phyloP scores from a whole-genome alignment of 2,329 filamentous ascomycete species.

The Colletotrichum eremochloae region DNA sequence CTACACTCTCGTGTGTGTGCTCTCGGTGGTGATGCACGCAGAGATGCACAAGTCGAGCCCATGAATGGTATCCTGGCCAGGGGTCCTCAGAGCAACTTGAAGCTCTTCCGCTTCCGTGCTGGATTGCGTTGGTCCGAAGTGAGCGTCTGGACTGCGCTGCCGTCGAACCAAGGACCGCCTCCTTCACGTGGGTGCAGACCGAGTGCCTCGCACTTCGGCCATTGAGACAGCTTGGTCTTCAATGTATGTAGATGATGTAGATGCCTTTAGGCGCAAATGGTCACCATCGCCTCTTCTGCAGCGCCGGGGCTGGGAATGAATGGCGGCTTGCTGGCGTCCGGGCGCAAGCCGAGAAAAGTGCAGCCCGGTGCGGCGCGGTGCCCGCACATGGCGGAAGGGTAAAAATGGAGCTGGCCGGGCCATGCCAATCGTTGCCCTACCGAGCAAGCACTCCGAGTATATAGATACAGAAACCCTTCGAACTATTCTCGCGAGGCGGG shows the following conservation, averaged over 20 bases:
- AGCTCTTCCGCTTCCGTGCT: not conserved
- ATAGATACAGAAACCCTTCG: not conserved
- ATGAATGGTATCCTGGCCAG: not conserved
- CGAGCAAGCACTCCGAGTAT: constrained; percentile 6
- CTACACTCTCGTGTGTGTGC: not conserved
- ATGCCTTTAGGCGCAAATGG: not conserved
- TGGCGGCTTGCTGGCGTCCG: not conserved
- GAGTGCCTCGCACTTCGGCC: not conserved
- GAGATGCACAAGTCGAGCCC: not conserved
- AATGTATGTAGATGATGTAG: no score
- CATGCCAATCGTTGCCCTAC: constrained; percentile 15
- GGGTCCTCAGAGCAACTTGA: not conserved
- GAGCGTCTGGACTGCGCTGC: not conserved
- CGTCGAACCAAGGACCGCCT: constrained; percentile 2
- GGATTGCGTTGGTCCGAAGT: not conserved
- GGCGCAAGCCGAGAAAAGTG: not conserved
- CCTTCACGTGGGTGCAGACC: not conserved
- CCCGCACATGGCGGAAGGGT: constrained; percentile 17
- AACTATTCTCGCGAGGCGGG: not conserved
- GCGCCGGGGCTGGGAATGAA: not conserved
- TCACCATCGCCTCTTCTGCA: not conserved
- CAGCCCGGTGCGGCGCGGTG: not conserved
- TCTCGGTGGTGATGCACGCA: not conserved
- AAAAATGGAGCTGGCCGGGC: constrained; percentile 11
- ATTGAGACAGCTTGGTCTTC: not conserved